Evolutionary conservation across 2,329 filamentous ascomycete genomes (phyloP).

Genomic region (Monosporascus sp.): DNA sequence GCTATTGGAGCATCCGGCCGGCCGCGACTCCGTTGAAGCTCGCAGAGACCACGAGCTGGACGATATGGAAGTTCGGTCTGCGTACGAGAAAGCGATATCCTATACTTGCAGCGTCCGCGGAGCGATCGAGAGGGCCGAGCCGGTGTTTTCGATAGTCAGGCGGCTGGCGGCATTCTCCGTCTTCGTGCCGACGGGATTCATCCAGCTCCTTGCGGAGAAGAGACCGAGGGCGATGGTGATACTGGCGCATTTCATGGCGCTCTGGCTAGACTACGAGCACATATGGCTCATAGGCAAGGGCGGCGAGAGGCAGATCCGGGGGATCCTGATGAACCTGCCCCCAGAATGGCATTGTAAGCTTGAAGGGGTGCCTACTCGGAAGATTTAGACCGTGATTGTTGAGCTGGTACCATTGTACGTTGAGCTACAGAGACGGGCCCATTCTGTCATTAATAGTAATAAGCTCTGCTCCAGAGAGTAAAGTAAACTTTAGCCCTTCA

Average conservation of each 20-base stretch:
- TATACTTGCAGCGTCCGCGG: slow-evolving; percentile 29
- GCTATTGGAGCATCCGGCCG: slow-evolving; percentile 28
- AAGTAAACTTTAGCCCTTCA: too few species aligned
- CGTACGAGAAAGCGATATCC: slow-evolving; percentile 28
- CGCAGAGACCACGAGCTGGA: slow-evolving; percentile 25
- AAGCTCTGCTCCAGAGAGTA: too few species aligned
- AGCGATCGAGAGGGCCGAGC: slow-evolving; percentile 23
- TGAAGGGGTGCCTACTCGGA: slow-evolving; percentile 23
- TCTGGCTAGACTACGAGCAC: slow-evolving; percentile 29
- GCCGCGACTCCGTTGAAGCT: slow-evolving; percentile 14
- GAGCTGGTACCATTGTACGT: too few species aligned
- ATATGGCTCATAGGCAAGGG: slow-evolving; percentile 31
- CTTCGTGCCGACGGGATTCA: slow-evolving; percentile 28
- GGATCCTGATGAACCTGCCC: slow-evolving; percentile 29
- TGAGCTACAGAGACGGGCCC: too few species aligned
- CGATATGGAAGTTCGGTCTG: slow-evolving; percentile 18
- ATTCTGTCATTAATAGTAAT: too few species aligned
- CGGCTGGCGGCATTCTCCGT: slow-evolving; percentile 32
- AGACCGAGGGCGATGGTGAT: slow-evolving; percentile 31
- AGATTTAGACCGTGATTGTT: not conserved
- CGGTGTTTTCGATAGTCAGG: slow-evolving; percentile 24
- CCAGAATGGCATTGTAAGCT: slow-evolving; percentile 30
- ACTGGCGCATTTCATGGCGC: slow-evolving; percentile 32
- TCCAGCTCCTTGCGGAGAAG: slow-evolving; percentile 27
- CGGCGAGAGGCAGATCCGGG: slow-evolving; percentile 30